These are phyloP conservation scores for Dothideomycetes sp. DNA, from an alignment of 2,329 filamentous ascomycete genomes.

Conservation along the genomic window DNA sequence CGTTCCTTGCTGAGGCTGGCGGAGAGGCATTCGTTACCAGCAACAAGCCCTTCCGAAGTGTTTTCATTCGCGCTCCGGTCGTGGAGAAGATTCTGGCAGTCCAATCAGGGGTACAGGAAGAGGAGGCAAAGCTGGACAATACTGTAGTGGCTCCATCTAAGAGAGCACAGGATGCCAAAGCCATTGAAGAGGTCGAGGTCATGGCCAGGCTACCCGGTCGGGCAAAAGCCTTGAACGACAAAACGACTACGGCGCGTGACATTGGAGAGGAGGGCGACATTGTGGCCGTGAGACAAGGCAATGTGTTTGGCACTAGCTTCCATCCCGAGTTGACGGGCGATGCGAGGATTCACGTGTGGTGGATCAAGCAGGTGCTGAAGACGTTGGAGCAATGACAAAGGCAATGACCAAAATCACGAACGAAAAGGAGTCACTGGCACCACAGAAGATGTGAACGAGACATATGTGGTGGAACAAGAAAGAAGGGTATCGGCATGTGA, in stretches of 20 bases:
- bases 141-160: slow-evolving; percentile 51
- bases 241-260: slow-evolving; percentile 37
- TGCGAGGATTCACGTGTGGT: slow-evolving; percentile 84
- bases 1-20: slow-evolving; percentile 49
- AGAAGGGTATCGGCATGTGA: not conserved
- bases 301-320: slow-evolving; percentile 90
- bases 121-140: slow-evolving; percentile 37
- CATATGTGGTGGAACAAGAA: not conserved
- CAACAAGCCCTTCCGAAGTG: slow-evolving; percentile 57
- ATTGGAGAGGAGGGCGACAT: slow-evolving; percentile 58
- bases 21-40: slow-evolving; percentile 20
- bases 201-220: slow-evolving; percentile 48
- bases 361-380: slow-evolving; percentile 60
- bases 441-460: not conserved
- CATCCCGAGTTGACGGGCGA: slow-evolving; percentile 90
- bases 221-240: slow-evolving; percentile 40
- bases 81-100: slow-evolving; percentile 69
- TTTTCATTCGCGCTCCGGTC: slow-evolving; percentile 91
- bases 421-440: too few species aligned
- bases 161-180: slow-evolving; percentile 36
- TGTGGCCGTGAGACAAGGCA: slow-evolving; percentile 80
- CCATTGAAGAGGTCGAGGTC: slow-evolving; percentile 46
- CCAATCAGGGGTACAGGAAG: slow-evolving; percentile 41
- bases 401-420: too few species aligned
- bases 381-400: slow-evolving; percentile 2